A percentile compares a stretch with the other conserved stretches of the same genome.
phyloP scores from a whole-genome alignment of 768 basidiomycete genomes.

The Coprinellus micaceus region DNA sequence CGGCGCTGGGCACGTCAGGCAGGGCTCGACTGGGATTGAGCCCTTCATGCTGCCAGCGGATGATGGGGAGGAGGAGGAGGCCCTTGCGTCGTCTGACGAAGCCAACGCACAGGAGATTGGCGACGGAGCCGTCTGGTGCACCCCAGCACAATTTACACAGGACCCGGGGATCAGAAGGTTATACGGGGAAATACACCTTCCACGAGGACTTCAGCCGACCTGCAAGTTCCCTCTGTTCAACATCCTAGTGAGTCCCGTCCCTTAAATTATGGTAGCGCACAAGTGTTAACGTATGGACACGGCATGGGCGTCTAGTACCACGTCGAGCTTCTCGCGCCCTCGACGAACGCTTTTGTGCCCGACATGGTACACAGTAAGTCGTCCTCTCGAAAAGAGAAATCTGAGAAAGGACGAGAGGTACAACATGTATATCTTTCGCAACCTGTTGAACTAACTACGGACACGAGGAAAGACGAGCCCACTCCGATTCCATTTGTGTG shows the following conservation, averaged over 20 bases:
- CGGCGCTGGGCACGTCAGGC: too few relatives aligned
- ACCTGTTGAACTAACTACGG: background rate
- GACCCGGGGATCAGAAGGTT: background rate
- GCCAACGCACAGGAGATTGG: background rate
- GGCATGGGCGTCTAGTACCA: background rate
- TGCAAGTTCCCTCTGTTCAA: background rate
- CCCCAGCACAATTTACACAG: background rate
- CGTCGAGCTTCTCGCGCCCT: background rate
- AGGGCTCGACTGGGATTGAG: background rate
- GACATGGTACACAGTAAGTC: background rate
- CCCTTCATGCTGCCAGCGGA: too few relatives aligned
- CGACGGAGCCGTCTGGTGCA: background rate
- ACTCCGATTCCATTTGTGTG: too few relatives aligned
- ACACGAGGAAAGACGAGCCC: background rate
- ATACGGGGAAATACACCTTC: constrained; percentile 2
- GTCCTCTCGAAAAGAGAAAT: background rate
- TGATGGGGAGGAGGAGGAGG: background rate
- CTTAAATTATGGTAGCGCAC: background rate
- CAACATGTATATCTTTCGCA: background rate
- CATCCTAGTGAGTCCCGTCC: background rate
- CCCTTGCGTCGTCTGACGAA: too few relatives aligned
- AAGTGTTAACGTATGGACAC: background rate
- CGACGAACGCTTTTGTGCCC: background rate
- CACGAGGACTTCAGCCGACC: background rate
- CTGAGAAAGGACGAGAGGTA: background rate